A percentile compares a stretch with the other conserved stretches of the same genome.
phyloP scores from a whole-genome alignment of 2,329 filamentous ascomycete genomes.

The Seiridium cupressi region DNA sequence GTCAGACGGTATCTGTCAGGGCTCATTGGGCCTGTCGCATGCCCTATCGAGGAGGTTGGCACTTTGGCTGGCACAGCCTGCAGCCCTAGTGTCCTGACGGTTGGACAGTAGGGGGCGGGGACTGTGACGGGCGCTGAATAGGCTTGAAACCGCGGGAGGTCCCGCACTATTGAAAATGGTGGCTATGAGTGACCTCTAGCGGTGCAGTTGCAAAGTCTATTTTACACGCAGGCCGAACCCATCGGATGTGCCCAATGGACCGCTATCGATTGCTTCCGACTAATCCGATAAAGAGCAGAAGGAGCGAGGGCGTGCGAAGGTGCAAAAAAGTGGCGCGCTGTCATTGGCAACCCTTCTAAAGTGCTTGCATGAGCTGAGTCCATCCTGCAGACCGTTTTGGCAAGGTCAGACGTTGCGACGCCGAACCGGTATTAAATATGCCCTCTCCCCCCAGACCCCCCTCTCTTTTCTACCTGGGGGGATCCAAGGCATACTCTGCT shows the following conservation, averaged over 20 bases:
- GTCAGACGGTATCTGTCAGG: too few relatives aligned
- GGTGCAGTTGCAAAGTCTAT: too few relatives aligned
- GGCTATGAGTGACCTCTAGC: too few relatives aligned
- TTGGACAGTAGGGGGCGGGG: neutral
- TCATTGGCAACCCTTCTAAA: neutral
- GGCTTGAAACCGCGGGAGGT: neutral
- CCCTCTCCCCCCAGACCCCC: slow-evolving; percentile 4
- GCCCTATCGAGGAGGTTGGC: too few relatives aligned
- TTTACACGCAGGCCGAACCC: too few relatives aligned
- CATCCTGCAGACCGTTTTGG: neutral
- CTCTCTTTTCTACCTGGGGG: neutral
- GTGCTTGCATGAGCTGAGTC: slow-evolving; percentile 1
- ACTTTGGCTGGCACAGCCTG: too few relatives aligned
- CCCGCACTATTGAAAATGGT: neutral
- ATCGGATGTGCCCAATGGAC: too few relatives aligned
- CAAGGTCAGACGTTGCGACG: neutral
- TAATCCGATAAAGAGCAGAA: neutral
- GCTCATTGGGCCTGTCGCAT: too few relatives aligned
- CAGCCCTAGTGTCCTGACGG: neutral
- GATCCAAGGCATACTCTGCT: neutral
- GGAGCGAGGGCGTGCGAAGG: neutral
- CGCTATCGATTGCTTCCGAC: too few relatives aligned
- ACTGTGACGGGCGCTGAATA: neutral
- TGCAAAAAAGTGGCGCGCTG: neutral
- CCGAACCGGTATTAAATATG: neutral